Evolutionary conservation across 2,329 filamentous ascomycete genomes (phyloP), one percentile per base, ranked within the genome.

Genomic region (Eurotiales sp.): DNA sequence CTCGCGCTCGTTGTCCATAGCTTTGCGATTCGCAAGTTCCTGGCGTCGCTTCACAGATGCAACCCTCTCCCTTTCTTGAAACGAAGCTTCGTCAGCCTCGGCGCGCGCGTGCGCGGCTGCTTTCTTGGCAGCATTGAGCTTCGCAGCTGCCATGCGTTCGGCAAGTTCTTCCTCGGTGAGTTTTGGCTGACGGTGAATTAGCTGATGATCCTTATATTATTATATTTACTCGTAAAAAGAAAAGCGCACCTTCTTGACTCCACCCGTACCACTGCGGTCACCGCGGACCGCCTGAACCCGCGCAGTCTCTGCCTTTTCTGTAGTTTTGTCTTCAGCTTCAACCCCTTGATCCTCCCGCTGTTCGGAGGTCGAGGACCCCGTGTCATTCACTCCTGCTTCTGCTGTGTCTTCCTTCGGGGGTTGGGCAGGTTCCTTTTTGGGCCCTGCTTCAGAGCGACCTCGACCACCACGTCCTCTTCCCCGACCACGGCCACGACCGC

Each of bases 51-150:
- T 77, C 57, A 77, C 73, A 19, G 77, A 76, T 0, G 81, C 78
- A 8, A 81, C 69, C 29, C 79, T 78, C 61, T 87, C 84, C n/a
- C 83, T 76, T 52, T 83, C 77, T 37, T 82, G 76, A 62, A 85
- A 86, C 0, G 77, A 79, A 3, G 82, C 82, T 49, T 80, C 77
- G 57, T 87, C 84, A n/a, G 82, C 82, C 69, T 86, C 81, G n/a
- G 83, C 82, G 22, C 82, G 77, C 1, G 79, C 80, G 61, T 87
- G 82, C 0, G 81, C 81, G 8, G 80, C 82, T 8, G 77, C 75
- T 12, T 81, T 74, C 45, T 79, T 75, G 5, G 78, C 79, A 48
- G 84, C 85, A 52, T 83, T 80, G 57, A 84, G 75, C 55, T 77
- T 77, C 59, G 85, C 85, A 30, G 76, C 74, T 7, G 78, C 81